Percentiles rank a stretch among this genome's conserved stretches.
Evolutionary conservation across 179 eudicot genomes (phyloP).

Genomic region (Silene noctiflora): DNA sequence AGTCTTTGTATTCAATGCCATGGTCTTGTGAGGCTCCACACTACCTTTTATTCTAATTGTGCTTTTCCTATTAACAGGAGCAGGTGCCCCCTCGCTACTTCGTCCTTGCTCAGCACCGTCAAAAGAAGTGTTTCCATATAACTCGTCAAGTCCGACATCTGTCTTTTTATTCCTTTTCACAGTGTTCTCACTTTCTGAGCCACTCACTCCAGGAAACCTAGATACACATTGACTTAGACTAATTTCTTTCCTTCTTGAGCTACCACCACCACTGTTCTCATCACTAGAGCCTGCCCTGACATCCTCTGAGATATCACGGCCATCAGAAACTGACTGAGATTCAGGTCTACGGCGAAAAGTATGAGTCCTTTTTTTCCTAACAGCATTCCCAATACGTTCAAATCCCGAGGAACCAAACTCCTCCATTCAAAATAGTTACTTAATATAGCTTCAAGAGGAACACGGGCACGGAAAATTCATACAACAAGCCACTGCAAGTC

Average conservation of each 20-base stretch:
- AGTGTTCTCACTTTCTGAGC: slow-evolving; percentile 38
- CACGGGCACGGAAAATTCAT: slow-evolving; percentile 4
- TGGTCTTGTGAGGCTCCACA: slow-evolving; percentile 35
- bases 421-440: slow-evolving; percentile 50
- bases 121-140: slow-evolving; percentile 28
- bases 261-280: slow-evolving; percentile 48
- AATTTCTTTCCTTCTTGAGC: slow-evolving; percentile 55
- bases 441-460: slow-evolving; percentile 2
- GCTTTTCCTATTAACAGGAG: slow-evolving; percentile 42
- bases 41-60: slow-evolving; percentile 32
- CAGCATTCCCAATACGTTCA: slow-evolving; percentile 45
- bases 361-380: slow-evolving; percentile 63
- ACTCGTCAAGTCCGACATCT: slow-evolving; percentile 44
- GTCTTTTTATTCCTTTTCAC: slow-evolving; percentile 41
- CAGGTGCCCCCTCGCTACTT: slow-evolving; percentile 45
- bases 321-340: slow-evolving; percentile 19
- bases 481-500: slow-evolving; percentile 13
- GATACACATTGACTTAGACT: slow-evolving; percentile 69
- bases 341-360: slow-evolving; percentile 60
- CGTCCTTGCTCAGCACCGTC: slow-evolving; percentile 30
- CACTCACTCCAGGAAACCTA: slow-evolving; percentile 36
- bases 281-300: slow-evolving; percentile 61
- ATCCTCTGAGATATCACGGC: slow-evolving; percentile 60
- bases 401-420: slow-evolving; percentile 42
- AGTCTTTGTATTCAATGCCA: slow-evolving; percentile 31